phyloP scores from a whole-genome alignment of 164 flowering plant species.

The Nymphaea thermarum region DNA sequence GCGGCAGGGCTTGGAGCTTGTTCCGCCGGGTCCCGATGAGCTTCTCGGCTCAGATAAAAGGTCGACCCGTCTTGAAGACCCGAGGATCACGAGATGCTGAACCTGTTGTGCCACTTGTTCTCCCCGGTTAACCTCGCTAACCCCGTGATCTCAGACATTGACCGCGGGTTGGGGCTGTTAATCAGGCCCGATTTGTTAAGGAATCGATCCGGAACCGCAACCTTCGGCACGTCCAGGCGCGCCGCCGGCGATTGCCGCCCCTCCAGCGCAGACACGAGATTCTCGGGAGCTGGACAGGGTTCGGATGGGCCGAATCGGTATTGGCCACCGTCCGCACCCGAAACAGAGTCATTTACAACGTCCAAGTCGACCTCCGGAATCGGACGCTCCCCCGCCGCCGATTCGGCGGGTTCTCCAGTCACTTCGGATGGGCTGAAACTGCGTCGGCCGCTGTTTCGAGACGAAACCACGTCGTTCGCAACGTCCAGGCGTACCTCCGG shows the following conservation, averaged over 20 bases:
- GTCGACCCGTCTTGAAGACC: neutral
- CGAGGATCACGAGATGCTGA: neutral
- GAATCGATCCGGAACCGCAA: neutral
- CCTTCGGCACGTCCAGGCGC: neutral
- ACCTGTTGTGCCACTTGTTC: neutral
- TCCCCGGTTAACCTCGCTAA: constrained; percentile 31
- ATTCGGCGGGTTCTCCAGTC: neutral
- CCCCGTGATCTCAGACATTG: constrained; percentile 82
- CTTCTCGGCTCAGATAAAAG: neutral
- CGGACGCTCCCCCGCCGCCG: neutral
- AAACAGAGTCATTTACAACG: neutral
- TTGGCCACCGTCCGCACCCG: constrained; percentile 19
- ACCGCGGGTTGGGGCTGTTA: constrained; percentile 11
- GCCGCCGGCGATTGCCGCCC: neutral
- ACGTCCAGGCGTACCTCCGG: neutral
- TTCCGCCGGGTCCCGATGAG: neutral
- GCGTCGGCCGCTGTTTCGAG: constrained; percentile 17
- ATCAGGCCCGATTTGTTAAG: neutral
- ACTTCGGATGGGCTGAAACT: neutral
- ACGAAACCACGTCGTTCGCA: neutral
- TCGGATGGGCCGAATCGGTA: neutral
- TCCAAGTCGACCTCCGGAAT: neutral
- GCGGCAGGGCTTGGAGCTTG: no score
- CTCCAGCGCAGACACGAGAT: neutral
- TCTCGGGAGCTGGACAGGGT: neutral